These are phyloP conservation scores for Sugiyamaella paludigena DNA, from an alignment of 1,139 yeast genomes.

Conservation along the genomic window DNA sequence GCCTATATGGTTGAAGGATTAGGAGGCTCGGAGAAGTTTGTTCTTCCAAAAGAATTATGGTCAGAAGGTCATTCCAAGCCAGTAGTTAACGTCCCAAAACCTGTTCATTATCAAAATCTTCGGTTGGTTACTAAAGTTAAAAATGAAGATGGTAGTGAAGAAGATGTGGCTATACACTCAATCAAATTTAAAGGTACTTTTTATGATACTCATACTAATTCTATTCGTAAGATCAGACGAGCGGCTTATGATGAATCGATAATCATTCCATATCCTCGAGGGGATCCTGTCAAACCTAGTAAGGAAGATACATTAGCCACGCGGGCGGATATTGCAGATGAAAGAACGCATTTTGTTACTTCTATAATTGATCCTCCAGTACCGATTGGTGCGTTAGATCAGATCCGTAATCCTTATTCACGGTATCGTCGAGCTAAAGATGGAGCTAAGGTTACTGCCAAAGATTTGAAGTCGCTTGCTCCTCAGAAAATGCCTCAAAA, in stretches of 20 bases:
- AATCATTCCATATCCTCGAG: conserved; percentile 89
- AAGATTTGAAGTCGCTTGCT: conserved; percentile 60
- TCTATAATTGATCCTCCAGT: conserved; percentile 65
- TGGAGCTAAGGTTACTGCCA: conserved; percentile 55
- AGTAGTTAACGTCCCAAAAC: conserved; percentile 53
- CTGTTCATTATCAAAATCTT: conserved; percentile 62
- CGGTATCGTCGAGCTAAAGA: conserved; percentile 42
- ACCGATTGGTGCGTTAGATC: conserved; percentile 62
- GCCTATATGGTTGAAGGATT: conserved; percentile 54
- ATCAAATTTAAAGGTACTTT: conserved; percentile 61
- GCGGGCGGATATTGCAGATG: conserved; percentile 56
- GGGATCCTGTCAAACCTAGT: conserved; percentile 63
- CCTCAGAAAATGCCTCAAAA: conserved; percentile 61
- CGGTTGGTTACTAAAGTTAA: conserved; percentile 76
- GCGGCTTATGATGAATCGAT: conserved; percentile 65
- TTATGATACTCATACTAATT: conserved; percentile 72
- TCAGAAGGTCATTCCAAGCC: conserved; percentile 70
- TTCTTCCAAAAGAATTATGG: conserved; percentile 72
- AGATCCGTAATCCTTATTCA: conserved; percentile 73
- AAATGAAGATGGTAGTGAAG: conserved; percentile 52
- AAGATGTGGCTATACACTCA: conserved; percentile 76
- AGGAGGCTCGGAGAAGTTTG: conserved; percentile 52
- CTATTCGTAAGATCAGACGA: conserved; percentile 73
- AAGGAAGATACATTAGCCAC: conserved; percentile 49
- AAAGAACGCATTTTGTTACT: conserved; percentile 72